Evolutionary conservation across 2,329 filamentous ascomycete genomes (phyloP).

Genomic region (Sporothrix pallida): DNA sequence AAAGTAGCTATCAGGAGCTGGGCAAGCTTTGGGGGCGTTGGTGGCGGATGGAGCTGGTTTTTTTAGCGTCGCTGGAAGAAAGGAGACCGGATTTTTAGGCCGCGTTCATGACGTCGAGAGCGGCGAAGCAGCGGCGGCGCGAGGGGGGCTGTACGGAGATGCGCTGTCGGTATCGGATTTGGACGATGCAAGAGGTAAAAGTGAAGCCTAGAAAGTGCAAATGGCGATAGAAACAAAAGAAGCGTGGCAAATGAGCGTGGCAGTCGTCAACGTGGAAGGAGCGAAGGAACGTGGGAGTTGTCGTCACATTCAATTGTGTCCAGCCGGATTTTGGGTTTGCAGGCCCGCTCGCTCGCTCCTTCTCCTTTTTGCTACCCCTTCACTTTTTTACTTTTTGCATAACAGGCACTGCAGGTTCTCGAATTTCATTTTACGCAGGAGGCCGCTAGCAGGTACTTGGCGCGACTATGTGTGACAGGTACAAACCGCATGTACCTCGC

Average conservation of each 20-base stretch:
- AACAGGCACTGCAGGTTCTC: neutral
- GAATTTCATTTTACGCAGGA: slow-evolving; percentile 12
- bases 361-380: neutral
- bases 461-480: neutral
- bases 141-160: neutral
- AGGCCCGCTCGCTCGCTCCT: neutral
- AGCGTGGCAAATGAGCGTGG: neutral
- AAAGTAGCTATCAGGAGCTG: slow-evolving; percentile 29
- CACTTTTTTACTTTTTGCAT: neutral
- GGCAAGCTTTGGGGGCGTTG: slow-evolving; percentile 15
- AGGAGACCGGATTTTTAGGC: slow-evolving; percentile 9
- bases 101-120: slow-evolving; percentile 25
- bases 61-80: slow-evolving; percentile 23
- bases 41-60: slow-evolving; percentile 9
- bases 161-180: neutral
- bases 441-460: slow-evolving; percentile 6
- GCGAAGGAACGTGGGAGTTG: neutral
- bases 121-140: neutral
- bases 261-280: neutral
- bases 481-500: neutral
- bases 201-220: neutral
- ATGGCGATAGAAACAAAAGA: neutral
- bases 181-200: neutral
- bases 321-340: neutral
- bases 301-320: neutral